These are phyloP conservation scores for Blechomonas ayalai DNA, from an alignment of 208 protist genomes.

Conservation along the genomic window DNA sequence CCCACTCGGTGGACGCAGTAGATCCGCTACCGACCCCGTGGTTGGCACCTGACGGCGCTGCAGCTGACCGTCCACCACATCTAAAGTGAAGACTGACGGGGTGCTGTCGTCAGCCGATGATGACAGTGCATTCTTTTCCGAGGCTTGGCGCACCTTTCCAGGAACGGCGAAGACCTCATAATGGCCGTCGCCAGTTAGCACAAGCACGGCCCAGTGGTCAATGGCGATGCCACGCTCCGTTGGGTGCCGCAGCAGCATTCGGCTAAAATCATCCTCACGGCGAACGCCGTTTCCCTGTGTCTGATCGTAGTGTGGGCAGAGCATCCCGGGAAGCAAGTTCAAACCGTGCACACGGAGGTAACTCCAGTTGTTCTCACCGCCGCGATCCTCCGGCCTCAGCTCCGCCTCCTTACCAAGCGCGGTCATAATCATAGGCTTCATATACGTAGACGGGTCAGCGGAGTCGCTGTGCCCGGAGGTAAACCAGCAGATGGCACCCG, in stretches of 20 bases:
- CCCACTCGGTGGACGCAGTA: constrained; percentile 49
- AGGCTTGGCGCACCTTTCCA: constrained; percentile 30
- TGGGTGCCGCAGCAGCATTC: constrained; percentile 85
- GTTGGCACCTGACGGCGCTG: constrained; percentile 9
- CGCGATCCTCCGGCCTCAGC: constrained; percentile 3
- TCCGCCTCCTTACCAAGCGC: constrained; percentile 12
- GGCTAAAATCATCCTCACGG: constrained; percentile 67
- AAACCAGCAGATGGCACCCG: constrained; percentile 89
- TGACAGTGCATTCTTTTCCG: background rate
- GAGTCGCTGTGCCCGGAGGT: constrained; percentile 86
- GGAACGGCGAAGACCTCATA: constrained; percentile 60
- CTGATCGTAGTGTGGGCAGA: constrained; percentile 83
- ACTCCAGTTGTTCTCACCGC: constrained; percentile 27
- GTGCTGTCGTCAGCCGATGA: background rate
- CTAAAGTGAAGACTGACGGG: constrained; percentile 52
- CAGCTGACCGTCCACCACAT: constrained; percentile 51
- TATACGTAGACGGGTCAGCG: constrained; percentile 72
- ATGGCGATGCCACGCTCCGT: constrained; percentile 81
- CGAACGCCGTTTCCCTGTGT: constrained; percentile 64
- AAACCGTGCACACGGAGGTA: constrained; percentile 86
- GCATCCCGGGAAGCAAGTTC: constrained; percentile 63
- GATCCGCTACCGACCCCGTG: constrained; percentile 28
- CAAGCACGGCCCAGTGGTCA: constrained; percentile 80
- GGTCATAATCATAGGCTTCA: constrained; percentile 30
- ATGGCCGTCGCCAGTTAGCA: constrained; percentile 53